Conservation (phyloP, 1,139 yeast species). For the Meyerozyma sp. region DNA sequence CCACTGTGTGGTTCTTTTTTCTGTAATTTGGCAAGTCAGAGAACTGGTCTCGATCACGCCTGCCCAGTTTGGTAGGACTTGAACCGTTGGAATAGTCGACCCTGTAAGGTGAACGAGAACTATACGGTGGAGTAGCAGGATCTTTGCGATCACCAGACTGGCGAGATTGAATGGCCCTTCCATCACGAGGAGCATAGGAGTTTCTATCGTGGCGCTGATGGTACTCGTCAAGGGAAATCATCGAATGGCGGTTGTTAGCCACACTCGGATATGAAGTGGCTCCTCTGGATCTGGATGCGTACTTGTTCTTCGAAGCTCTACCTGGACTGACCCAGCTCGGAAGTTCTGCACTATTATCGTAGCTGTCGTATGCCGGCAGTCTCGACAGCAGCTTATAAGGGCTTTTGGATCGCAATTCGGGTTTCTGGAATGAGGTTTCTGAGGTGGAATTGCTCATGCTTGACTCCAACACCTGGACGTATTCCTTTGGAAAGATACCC, state of each 20-base stretch:
- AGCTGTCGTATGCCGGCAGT: background rate
- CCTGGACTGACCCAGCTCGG: background rate
- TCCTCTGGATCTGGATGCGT: background rate
- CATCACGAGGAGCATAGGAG: background rate
- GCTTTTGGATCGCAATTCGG: background rate
- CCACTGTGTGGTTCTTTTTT: slow-evolving; percentile 20
- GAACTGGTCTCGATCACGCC: background rate
- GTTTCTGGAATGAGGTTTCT: slow-evolving; percentile 2
- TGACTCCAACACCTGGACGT: slow-evolving; percentile 56
- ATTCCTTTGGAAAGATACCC: slow-evolving; percentile 85
- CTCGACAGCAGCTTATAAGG: background rate
- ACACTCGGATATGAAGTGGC: background rate
- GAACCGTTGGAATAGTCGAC: background rate
- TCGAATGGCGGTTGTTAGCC: background rate
- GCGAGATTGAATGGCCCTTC: background rate
- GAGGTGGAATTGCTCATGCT: slow-evolving; percentile 10
- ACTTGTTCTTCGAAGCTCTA: background rate
- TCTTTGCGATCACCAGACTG: background rate
- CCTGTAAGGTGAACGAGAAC: background rate
- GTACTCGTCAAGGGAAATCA: slow-evolving; percentile 1
- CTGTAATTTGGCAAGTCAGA: background rate
- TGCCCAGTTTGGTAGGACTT: background rate
- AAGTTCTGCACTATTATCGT: background rate
- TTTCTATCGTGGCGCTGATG: background rate
- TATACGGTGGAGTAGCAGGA: background rate